Base-by-base conservation (phyloP, 768 basidiomycete genomes). In the Dentipellis fragilis region DNA sequence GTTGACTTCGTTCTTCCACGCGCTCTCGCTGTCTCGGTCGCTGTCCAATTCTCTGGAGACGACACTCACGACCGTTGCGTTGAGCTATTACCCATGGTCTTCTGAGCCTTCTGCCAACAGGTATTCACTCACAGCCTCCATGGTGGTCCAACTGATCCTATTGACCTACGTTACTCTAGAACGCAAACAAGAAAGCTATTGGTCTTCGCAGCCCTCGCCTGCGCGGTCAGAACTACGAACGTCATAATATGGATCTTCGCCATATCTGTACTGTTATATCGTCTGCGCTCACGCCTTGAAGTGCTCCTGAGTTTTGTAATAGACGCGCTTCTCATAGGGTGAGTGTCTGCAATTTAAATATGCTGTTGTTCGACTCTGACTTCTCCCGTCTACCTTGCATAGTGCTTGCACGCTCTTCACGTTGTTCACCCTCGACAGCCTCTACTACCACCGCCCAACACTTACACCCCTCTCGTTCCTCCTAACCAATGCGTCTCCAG, bases 1-100 rank as follows among this genome's bases (percentile, higher is more conserved):
- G 23, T 65, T 95, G 51, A 81, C 85, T 1, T 94, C 90, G 4
- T 81, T 95, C 65, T 98, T 97, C 72, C 81, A 98, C 69, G 81
- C 80, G 0, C 75, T 94, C 52, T 79, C 89, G 1, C 73, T 96
- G 22, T 87, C 93, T 3, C 80, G 96, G 37, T 89, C 93, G 0
- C 72, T 98, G 52, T 94, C 92, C 34, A 99, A 97, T 66, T 94
- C 93, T 11, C 71, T 94, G 23, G 96, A 99, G 65, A 93, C 93
- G 0, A 83, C 90, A 0, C 70, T 98, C 45, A 87, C 89, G 0
- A 84, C 84, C 0, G 69, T 87, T 42, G 94, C 93, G 1, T 76
- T 95, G 54, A 72, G 74, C 11, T 78, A 78, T 64, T 97, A 89
- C 69, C 93, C 87, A 0, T 90, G 87, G 87, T 72, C 79, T 58